phyloP scores from a whole-genome alignment of 2,329 filamentous ascomycete species.

The Penicillium griseofulvum region DNA sequence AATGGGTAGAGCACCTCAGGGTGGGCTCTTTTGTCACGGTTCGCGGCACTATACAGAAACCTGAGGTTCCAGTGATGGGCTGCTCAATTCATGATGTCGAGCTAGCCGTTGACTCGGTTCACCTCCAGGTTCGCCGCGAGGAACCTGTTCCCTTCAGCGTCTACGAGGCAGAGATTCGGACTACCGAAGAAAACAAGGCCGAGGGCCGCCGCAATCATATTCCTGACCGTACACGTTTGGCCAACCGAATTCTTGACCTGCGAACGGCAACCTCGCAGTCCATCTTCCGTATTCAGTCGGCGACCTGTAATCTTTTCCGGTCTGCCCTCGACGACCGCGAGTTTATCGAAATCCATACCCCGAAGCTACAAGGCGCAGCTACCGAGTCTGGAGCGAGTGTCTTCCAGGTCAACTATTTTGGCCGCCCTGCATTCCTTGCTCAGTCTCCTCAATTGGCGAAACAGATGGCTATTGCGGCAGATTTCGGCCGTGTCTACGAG shows the following conservation, averaged over 20 bases:
- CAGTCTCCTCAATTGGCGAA: slow-evolving; percentile 91
- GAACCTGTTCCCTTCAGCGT: slow-evolving; percentile 67
- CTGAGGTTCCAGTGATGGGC: slow-evolving; percentile 71
- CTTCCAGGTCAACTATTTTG: slow-evolving; percentile 91
- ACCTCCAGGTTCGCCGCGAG: slow-evolving; percentile 60
- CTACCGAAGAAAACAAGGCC: slow-evolving; percentile 55
- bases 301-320: slow-evolving; percentile 77
- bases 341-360: slow-evolving; percentile 92
- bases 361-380: slow-evolving; percentile 84
- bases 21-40: slow-evolving; percentile 76
- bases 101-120: slow-evolving; percentile 65
- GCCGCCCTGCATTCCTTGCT: slow-evolving; percentile 78
- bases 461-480: slow-evolving; percentile 86
- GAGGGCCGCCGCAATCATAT: slow-evolving; percentile 61
- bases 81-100: slow-evolving; percentile 75
- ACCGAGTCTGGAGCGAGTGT: slow-evolving; percentile 90
- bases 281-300: slow-evolving; percentile 82
- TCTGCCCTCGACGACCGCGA: slow-evolving; percentile 68
- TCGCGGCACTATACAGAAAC: slow-evolving; percentile 68
- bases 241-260: slow-evolving; percentile 78
- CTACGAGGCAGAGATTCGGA: slow-evolving; percentile 65
- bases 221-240: slow-evolving; percentile 69
- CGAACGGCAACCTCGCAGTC: slow-evolving; percentile 83
- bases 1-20: slow-evolving; percentile 81
- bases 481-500: slow-evolving; percentile 87